Evolutionary conservation across 225 moss, liverwort and hornwort species (phyloP), one percentile per base, ranked within the genome.

Genomic region (Lunularia cruciata): DNA sequence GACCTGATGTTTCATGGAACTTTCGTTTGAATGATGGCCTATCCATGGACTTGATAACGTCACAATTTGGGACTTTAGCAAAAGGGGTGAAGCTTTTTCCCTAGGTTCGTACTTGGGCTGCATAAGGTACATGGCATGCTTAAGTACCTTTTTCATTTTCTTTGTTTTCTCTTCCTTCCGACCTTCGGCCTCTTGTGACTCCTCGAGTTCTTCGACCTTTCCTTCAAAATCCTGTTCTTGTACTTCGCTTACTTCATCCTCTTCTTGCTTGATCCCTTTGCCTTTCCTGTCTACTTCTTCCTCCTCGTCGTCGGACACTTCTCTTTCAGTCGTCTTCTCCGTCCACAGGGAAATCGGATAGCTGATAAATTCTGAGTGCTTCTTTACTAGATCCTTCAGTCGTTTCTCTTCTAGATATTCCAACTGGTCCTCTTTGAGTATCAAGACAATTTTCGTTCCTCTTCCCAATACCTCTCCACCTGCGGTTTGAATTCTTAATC

Each of bases 281-380:
- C 57, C 68, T 33, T 81, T 73, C 15, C 55, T 46, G 6, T 76
- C 73, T 20, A 51, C 69, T 36, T 68, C 73, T 22, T 76, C 81
- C 36, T 73, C 81, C 35, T 81, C 81, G 27, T 81, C 77, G 37
- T 81, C 81, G 18, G 73, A 70, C 5, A 81, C 77, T 52, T 77
- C 81, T 46, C 77, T 81, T 39, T 81, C 81, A 25, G 65, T 70
- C 31, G 81, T 81, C 68, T 77, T 81, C 52, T 81, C 77, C 0
- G 81, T 77, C 81, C 81, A 81, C 22, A 81, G 36, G 7, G 81
- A 81, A 20, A 81, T 81, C 25, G 81, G 81, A 40, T 81, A 81
- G 59, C 81, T 81, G 37, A 81, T 81, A 51, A 81, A 81, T 31
- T 81, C 81, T 36, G 81, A 81, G 69, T 81, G 81, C 25, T 81